Evolutionary conservation across 192 early-diverging fungal species (phyloP).

Genomic region (Coemansia sp.): DNA sequence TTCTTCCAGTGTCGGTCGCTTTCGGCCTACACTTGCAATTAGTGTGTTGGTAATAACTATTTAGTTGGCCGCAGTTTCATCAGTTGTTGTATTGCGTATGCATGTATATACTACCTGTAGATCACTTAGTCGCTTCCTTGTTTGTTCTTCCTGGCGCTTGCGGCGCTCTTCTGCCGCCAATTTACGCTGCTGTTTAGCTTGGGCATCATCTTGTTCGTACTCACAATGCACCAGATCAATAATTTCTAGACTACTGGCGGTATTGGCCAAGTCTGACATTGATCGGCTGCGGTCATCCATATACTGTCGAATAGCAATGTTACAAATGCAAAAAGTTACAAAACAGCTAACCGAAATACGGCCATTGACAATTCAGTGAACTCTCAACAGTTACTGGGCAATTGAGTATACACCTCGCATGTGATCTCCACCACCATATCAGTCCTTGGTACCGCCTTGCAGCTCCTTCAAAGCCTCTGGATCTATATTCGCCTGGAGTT

Average conservation of each 20-base stretch:
- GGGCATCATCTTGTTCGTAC: conserved; percentile 57
- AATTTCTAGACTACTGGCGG: conserved; percentile 65
- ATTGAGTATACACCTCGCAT: conserved; percentile 4
- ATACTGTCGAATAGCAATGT: not conserved
- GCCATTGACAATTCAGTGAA: not conserved
- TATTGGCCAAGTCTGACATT: conserved; percentile 57
- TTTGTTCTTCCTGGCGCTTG: conserved; percentile 53
- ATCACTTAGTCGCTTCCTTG: conserved; percentile 57
- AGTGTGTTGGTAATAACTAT: not conserved
- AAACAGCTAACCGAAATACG: too few relatives aligned
- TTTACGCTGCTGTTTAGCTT: conserved; percentile 31
- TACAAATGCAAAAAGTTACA: conserved; percentile 5
- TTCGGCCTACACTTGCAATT: conserved; percentile 53
- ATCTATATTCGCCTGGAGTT: conserved; percentile 64
- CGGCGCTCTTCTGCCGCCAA: conserved; percentile 66
- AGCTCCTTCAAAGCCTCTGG: conserved; percentile 59
- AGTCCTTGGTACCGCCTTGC: conserved; percentile 26
- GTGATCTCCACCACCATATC: not conserved
- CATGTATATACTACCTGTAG: conserved; percentile 19
- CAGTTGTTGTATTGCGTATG: not conserved
- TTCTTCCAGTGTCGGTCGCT: conserved; percentile 81
- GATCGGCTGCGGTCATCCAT: not conserved
- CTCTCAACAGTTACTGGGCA: not conserved
- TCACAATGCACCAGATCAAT: conserved; percentile 61
- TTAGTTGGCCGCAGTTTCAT: not conserved